Base-by-base conservation (phyloP, 2,329 filamentous ascomycete species). In the Cyphellophora attinorum region DNA sequence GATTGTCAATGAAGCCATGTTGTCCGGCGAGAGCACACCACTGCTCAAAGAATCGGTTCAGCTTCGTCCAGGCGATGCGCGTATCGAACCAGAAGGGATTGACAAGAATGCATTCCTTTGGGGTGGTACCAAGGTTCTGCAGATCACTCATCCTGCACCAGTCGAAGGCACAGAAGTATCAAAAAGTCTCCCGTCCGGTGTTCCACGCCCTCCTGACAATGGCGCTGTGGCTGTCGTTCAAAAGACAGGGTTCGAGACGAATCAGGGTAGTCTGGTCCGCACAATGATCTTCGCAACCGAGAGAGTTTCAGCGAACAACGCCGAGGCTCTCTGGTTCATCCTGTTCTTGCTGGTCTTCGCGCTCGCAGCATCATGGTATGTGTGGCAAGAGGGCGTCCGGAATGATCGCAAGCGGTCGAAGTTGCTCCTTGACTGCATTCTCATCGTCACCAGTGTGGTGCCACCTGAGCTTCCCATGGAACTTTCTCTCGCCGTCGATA, bases 211-310 rank as follows among this genome's bases (percentile, higher is more conserved):
- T 21, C 91, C 93, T 0, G 91, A 98, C 59, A 85, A 91, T 51
- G 91, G 91, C 34, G 91, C 88, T 21, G 75, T 96, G 68, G 91
- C 88, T 42, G 75, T 98, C 44, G 85, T 98, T 29, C 81, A 88
- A 53, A 96, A 95, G 73, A 98, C 91, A 35, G 91, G 91, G 10
- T 98, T 98, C 53, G 93, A 98, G 64, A 98, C 91, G 8, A 96
- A 89, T 37, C 93, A 98, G 62, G 91, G 91, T 44, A 95, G 86
- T 60, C 74, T 98, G 40, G 91, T 98, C 41, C 83, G 91, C 43
- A 98, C 91, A 48, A 98, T 98, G 91, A 98, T 98, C 53, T 98
- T 94, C 67, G 95, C 93, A 2, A 98, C 91, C 2, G 91, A 98
- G 61, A 85, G 89, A 47, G 89, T 98, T 15, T 96, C 89, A n/a